These are phyloP conservation scores for Rubus idaeus DNA, from an alignment of 306 rosid genomes.

Conservation along the genomic window DNA sequence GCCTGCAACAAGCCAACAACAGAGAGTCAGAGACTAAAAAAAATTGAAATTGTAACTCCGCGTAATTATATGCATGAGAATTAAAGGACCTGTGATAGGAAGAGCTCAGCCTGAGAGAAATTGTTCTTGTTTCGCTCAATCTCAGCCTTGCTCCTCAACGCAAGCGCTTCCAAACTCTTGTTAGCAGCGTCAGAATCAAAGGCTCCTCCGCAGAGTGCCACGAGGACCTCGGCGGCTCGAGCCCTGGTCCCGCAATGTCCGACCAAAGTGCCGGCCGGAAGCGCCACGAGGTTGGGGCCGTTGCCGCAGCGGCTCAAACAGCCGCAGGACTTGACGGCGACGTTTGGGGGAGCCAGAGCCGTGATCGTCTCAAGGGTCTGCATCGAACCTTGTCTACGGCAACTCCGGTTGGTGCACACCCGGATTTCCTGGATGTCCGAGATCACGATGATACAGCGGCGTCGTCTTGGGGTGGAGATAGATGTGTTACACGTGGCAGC, in stretches of 20 bases:
- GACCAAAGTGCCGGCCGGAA: constrained; percentile 53
- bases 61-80: background rate
- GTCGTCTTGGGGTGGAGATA: background rate
- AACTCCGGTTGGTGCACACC: constrained; percentile 80
- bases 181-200: constrained; percentile 23
- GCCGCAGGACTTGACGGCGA: constrained; percentile 59
- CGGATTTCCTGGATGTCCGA: constrained; percentile 44
- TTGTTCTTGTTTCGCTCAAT: constrained; percentile 38
- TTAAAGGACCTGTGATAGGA: constrained; percentile 59
- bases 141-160: constrained; percentile 68
- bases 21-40: background rate
- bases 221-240: constrained; percentile 57
- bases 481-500: background rate
- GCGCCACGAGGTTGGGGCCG: constrained; percentile 73
- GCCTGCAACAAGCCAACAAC: constrained; percentile 53
- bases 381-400: constrained; percentile 82
- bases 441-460: background rate
- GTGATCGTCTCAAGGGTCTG: constrained; percentile 66
- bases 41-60: background rate
- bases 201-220: constrained; percentile 19
- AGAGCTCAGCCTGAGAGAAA: constrained; percentile 59
- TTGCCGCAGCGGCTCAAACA: constrained; percentile 78
- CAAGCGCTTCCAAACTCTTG: constrained; percentile 72
- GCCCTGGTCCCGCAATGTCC: constrained; percentile 69
- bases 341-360: constrained; percentile 59